These are phyloP conservation scores for Ustilago lituana DNA, from an alignment of 1,284 basidiomycete genomes.

Conservation along the genomic window DNA sequence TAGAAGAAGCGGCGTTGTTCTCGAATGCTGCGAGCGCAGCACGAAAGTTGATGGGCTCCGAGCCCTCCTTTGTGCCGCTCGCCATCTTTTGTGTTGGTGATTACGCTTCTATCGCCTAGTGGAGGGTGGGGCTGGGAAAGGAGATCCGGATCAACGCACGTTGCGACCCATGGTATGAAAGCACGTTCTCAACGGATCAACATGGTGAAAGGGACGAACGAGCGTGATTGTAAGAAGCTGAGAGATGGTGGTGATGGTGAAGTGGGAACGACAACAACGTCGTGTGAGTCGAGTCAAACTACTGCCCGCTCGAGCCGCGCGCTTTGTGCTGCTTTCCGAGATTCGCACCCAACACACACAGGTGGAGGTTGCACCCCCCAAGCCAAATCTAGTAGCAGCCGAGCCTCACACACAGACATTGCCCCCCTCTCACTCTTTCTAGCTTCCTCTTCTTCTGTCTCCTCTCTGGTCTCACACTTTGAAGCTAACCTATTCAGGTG, in stretches of 20 bases:
- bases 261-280: not conserved
- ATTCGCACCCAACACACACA: not conserved
- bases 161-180: too few relatives aligned
- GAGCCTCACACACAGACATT: not conserved
- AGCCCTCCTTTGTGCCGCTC: slow-evolving; percentile 6
- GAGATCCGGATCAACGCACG: not conserved
- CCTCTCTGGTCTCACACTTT: too few relatives aligned
- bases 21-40: slow-evolving; percentile 45
- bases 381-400: slow-evolving; percentile 14
- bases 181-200: too few relatives aligned
- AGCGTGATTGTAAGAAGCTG: too few relatives aligned
- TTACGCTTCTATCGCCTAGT: too few relatives aligned
- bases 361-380: slow-evolving; percentile 15
- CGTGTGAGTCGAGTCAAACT: not conserved
- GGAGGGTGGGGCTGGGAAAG: not conserved
- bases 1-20: slow-evolving; percentile 2
- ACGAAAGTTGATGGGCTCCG: slow-evolving; percentile 43
- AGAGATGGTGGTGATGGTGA: not conserved
- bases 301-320: slow-evolving; percentile 1
- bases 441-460: too few relatives aligned
- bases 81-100: slow-evolving; percentile 7
- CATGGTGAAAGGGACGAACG: not conserved
- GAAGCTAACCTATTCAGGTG: too few relatives aligned
- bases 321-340: not conserved
- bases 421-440: too few relatives aligned